These are phyloP conservation scores for Suillus discolor DNA, from an alignment of 768 basidiomycete genomes.

Conservation along the genomic window DNA sequence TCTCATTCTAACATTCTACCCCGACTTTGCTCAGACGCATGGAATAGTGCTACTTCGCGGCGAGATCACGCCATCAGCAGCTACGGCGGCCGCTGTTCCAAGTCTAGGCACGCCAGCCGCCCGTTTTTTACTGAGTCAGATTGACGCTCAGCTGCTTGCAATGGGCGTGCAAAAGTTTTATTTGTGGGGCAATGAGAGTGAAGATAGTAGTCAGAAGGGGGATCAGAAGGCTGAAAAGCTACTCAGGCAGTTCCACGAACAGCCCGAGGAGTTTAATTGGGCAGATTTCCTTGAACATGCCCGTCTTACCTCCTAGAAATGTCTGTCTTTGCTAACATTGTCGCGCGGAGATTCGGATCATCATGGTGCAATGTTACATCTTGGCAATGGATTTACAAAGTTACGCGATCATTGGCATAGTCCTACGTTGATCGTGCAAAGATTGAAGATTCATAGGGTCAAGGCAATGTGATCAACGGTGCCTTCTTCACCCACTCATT, in stretches of 20 bases:
- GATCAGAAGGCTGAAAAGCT: slow-evolving; percentile 39
- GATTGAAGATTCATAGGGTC: slow-evolving; percentile 1
- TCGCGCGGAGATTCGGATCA: not conserved
- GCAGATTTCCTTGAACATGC: slow-evolving; percentile 68
- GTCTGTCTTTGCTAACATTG: not conserved
- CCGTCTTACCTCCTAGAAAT: slow-evolving; percentile 17
- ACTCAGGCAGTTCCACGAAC: slow-evolving; percentile 75
- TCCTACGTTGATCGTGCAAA: not conserved
- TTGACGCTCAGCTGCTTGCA: slow-evolving; percentile 83
- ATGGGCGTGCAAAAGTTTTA: slow-evolving; percentile 88
- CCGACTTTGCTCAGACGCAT: slow-evolving; percentile 82
- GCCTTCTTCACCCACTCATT: slow-evolving; percentile 58
- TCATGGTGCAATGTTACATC: not conserved
- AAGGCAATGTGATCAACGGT: slow-evolving; percentile 39
- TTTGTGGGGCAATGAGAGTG: slow-evolving; percentile 50
- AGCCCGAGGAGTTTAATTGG: slow-evolving; percentile 81
- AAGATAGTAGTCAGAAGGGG: slow-evolving; percentile 7
- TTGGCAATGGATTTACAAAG: not conserved
- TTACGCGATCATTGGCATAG: not conserved
- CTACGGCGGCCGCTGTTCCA: slow-evolving; percentile 36
- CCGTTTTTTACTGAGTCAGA: slow-evolving; percentile 67
- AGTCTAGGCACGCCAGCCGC: slow-evolving; percentile 23
- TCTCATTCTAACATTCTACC: slow-evolving; percentile 88
- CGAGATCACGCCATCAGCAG: slow-evolving; percentile 78
- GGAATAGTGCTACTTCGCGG: slow-evolving; percentile 86